phyloP scores from a whole-genome alignment of 768 basidiomycete species.

The Amanita muscaria region DNA sequence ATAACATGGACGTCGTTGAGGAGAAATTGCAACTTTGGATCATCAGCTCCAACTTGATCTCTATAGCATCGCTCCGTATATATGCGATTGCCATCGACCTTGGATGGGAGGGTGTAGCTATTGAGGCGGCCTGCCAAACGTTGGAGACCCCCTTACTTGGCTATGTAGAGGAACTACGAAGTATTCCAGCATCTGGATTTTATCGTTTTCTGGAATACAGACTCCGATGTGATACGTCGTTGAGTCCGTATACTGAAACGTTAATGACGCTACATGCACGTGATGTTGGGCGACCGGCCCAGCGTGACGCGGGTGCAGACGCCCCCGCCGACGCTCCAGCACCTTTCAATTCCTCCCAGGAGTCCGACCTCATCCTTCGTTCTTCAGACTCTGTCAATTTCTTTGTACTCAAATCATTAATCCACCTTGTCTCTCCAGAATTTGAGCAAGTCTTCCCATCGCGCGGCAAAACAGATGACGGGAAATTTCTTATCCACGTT shows the following conservation, averaged over 20 bases:
- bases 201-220: no score
- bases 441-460: constrained; percentile 20
- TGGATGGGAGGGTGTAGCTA: background rate
- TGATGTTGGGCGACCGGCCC: no score
- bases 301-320: background rate
- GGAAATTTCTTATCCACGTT: background rate
- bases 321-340: background rate
- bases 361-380: constrained; percentile 18
- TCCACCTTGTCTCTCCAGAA: constrained; percentile 22
- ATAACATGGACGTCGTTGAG: no score
- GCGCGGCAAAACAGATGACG: background rate
- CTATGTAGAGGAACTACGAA: no score
- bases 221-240: no score
- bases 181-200: no score
- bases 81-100: no score
- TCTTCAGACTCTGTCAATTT: constrained; percentile 24
- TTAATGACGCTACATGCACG: no score
- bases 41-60: background rate
- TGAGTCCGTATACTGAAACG: no score
- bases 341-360: background rate
- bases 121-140: no score
- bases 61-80: background rate
- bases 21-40: no score
- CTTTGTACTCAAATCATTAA: constrained; percentile 17
- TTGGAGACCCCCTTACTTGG: no score